Base-by-base conservation (phyloP, 2,329 filamentous ascomycete species). In the Capronia epimyces region DNA sequence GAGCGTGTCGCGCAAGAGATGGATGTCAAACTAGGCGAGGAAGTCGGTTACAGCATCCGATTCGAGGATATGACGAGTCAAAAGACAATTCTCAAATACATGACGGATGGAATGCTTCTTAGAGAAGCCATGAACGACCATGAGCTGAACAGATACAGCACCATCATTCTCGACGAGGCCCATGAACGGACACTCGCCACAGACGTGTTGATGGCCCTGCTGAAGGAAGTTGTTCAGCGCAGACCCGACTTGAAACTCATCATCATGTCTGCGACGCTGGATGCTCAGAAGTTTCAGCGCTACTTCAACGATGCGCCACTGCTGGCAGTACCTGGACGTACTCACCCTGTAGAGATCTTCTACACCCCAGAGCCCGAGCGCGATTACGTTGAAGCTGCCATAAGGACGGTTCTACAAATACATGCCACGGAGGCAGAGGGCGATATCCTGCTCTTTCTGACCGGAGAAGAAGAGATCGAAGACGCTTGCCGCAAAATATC, bases 71-170 rank as follows among this genome's bases (percentile, higher is more conserved):
- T 83, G 74, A 97, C 93, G 1, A 81, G 86, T 44, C 81, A 83
- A 51, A 89, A 87, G 69, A 98, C 93, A 1, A 81, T 94, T 55
- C 81, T 98, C 67, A 98, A 98, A 76, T 98, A 98, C 76, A 98
- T 98, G 93, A 98, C 94, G 39, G 93, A 98, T 66, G 94, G 94
- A 81, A 97, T 98, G 86, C 82, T 98, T 64, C 78, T 97, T 65
- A 79, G 93, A 65, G 93, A 98, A 72, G 90, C 93, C 50, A 95
- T 98, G 84, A 84, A 96, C 70, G 93, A 98, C 69, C 87, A 90
- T 65, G 81, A 94, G 62, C 81, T 98, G 72, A 84, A 80, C 44
- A 86, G 90, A 48, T 98, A 98, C 73, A 93, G 89, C 75, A 94
- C 88, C 64, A 97, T 98, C 67, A 97, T 98, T 70, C 84, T 98